phyloP scores from a whole-genome alignment of 2,329 filamentous ascomycete genomes.

The Diplodia sapinea region DNA sequence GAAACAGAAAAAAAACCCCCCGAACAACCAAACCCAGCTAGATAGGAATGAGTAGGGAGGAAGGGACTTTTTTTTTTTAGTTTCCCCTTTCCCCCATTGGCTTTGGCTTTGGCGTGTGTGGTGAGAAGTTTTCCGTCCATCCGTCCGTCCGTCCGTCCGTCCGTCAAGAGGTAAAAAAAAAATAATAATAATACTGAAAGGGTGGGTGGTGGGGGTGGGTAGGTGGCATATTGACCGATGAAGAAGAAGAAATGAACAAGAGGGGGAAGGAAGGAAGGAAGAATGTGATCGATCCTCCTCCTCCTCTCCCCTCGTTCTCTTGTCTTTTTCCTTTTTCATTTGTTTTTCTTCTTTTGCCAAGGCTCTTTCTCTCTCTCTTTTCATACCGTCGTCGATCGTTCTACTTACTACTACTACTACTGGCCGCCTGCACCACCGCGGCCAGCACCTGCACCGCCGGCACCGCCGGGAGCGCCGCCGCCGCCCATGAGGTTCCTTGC shows the following conservation, averaged over 20 bases:
- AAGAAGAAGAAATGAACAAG: too few species aligned
- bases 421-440: slow-evolving; percentile 20
- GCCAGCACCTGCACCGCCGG: slow-evolving; percentile 9
- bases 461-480: slow-evolving; percentile 32
- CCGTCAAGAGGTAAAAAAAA: too few species aligned
- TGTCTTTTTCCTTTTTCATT: not conserved
- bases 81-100: too few species aligned
- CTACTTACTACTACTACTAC: not conserved
- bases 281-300: not conserved
- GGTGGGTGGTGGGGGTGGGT: too few species aligned
- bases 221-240: too few species aligned
- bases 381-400: not conserved
- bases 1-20: not conserved
- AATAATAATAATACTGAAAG: too few species aligned
- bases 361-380: not conserved
- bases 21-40: not conserved
- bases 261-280: too few species aligned
- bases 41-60: too few species aligned
- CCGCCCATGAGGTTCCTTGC: slow-evolving; percentile 71
- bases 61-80: not conserved
- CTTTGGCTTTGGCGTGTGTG: too few species aligned
- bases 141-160: too few species aligned
- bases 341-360: not conserved
- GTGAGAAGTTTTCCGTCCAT: too few species aligned
- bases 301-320: not conserved